Conservation (phyloP, 2,329 filamentous ascomycete genomes). For the Fusarium sp. region DNA sequence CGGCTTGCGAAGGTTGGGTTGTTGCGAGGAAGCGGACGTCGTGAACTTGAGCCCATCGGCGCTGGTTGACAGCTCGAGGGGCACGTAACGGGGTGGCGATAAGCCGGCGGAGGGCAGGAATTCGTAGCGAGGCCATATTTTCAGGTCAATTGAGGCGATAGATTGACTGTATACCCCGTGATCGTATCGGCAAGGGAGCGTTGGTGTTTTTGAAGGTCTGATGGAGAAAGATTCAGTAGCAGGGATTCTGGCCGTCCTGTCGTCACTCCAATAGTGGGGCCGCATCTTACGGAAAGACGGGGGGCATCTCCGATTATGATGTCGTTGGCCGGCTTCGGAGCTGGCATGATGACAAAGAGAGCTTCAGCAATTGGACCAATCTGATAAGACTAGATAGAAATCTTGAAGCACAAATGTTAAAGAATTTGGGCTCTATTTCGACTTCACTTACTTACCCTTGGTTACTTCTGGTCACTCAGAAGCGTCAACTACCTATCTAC, state of each 20-base stretch:
- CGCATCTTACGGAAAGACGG: slow-evolving; percentile 15
- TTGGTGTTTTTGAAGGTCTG: slow-evolving; percentile 4
- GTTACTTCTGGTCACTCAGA: neutral
- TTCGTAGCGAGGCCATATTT: slow-evolving; percentile 61
- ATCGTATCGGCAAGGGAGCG: slow-evolving; percentile 14
- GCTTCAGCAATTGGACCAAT: slow-evolving; percentile 39
- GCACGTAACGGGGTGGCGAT: slow-evolving; percentile 49
- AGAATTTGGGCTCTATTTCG: neutral
- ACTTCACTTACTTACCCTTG: neutral
- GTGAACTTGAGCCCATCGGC: slow-evolving; percentile 90
- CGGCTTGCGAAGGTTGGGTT: slow-evolving; percentile 71
- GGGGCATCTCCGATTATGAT: slow-evolving; percentile 14
- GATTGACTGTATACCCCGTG: neutral
- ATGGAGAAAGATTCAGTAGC: slow-evolving; percentile 23
- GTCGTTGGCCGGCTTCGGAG: slow-evolving; percentile 45
- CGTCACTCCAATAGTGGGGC: slow-evolving; percentile 43
- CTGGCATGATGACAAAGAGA: slow-evolving; percentile 43
- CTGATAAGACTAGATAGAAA: slow-evolving; percentile 27
- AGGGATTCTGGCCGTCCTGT: slow-evolving; percentile 33
- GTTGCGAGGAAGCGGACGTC: slow-evolving; percentile 91
- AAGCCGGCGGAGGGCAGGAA: slow-evolving; percentile 61
- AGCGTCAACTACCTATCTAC: slow-evolving; percentile 21
- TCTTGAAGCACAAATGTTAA: neutral
- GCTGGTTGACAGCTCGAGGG: slow-evolving; percentile 64
- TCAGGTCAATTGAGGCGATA: slow-evolving; percentile 13